Base-by-base conservation (phyloP, 2,329 filamentous ascomycete genomes). In the Neofusicoccum umdonicola region DNA sequence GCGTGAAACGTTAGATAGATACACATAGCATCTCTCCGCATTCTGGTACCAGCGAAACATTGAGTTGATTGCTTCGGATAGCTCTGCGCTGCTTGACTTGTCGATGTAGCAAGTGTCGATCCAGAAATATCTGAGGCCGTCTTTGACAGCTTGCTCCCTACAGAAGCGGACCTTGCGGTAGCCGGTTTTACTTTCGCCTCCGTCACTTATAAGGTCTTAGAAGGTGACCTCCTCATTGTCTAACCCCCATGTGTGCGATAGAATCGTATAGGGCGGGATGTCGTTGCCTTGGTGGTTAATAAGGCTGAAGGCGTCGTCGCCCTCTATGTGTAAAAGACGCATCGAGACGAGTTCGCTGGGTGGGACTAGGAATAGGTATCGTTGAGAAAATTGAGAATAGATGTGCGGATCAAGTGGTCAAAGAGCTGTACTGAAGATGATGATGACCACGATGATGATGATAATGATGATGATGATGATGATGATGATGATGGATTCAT, bases 51-150 rank as follows among this genome's bases (percentile, higher is more conserved):
- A 71, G 11, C n/a, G n/a, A n/a, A n/a, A n/a, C n/a, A n/a, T n/a
- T n/a, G n/a, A n/a, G n/a, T n/a, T n/a, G n/a, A n/a, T 69, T 13
- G 67, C 57, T 57, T 68, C 67, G 13, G 64, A 54, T 13, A 68
- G 62, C 42, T 69, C 68, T 3, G 66, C 57, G 47, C 65, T 67
- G 48, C 65, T 68, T 13, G 27, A 52, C 51, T 69, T 69, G 54
- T 66, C 66, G 44, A 68, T 68, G 47, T 66, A 69, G 51, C 66
- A 67, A 9, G 68, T 68, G 39, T 73, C 71, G 7, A 71, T 67
- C 71, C 71, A 73, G 3, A 8, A 31, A n/a, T 58, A 34, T 35
- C 17, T 11, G 9, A 47, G 22, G 12, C 42, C 42, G 31, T 41
- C 45, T 42, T 15, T 22, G 13, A 5, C 39, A 1, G 63, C 63